phyloP scores from a whole-genome alignment of 495 filamentous ascomycete genomes.

The Xylaria curta region DNA sequence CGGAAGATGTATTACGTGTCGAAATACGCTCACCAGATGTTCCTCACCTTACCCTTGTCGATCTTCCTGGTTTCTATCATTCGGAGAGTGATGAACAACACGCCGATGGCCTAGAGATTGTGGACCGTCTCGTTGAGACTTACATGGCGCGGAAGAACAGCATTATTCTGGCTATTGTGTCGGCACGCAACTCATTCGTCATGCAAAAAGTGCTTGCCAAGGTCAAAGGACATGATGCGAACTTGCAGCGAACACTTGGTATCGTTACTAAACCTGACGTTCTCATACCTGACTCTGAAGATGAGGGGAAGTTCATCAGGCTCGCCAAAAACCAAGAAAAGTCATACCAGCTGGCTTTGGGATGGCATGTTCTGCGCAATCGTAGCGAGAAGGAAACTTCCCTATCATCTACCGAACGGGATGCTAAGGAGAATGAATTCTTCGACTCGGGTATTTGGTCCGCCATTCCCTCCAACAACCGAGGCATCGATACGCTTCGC shows the following conservation, averaged over 20 bases:
- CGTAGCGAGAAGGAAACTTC: slow-evolving; percentile 52
- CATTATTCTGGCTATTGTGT: slow-evolving; percentile 65
- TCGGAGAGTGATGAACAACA: slow-evolving; percentile 51
- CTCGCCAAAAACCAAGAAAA: slow-evolving; percentile 62
- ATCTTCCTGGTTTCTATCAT: slow-evolving; percentile 68
- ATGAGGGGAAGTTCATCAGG: slow-evolving; percentile 52
- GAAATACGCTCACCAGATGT: slow-evolving; percentile 65
- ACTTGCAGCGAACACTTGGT: slow-evolving; percentile 60
- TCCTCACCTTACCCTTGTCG: slow-evolving; percentile 70
- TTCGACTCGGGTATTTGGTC: slow-evolving; percentile 51
- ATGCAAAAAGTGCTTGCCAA: slow-evolving; percentile 56
- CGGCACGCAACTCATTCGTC: slow-evolving; percentile 57
- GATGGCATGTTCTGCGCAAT: slow-evolving; percentile 75
- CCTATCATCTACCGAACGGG: slow-evolving; percentile 34
- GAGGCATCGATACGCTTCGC: slow-evolving; percentile 41
- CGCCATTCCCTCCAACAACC: slow-evolving; percentile 31
- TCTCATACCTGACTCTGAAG: slow-evolving; percentile 45
- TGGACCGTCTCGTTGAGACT: slow-evolving; percentile 56
- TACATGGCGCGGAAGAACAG: slow-evolving; percentile 65
- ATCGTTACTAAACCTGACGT: slow-evolving; percentile 66
- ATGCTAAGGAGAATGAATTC: slow-evolving; percentile 49
- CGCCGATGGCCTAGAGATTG: slow-evolving; percentile 51
- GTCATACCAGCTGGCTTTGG: slow-evolving; percentile 52
- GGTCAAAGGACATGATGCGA: slow-evolving; percentile 50
- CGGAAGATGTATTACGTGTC: slow-evolving; percentile 67